Evolutionary conservation across 352 stramenopile species (phyloP), one percentile per base, ranked within the genome.

Genomic region (Globisporangium uncinulatum): DNA sequence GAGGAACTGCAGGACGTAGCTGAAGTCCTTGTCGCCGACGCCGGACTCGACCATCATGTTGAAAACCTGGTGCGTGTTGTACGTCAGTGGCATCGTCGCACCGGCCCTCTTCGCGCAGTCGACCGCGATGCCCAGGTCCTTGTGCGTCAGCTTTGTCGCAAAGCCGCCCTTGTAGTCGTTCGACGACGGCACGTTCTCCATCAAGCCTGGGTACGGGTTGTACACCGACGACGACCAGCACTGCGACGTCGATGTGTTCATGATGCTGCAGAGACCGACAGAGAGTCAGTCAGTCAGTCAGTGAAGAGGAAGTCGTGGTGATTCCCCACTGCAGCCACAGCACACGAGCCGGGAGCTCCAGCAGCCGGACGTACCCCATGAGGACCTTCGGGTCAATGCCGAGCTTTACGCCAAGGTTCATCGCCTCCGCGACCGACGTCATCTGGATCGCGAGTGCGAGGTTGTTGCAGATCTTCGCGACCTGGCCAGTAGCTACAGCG

Each of bases 381-480:
- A 99, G 75, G 6, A 98, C 76, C 60, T 87, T 89, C 8, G 95
- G 91, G 69, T 99, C 91, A 47, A 99, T 95, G 31, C 96, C 96
- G 47, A 99, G 70, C 46, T 86, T 87, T 54, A 95, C 91, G 15
- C 97, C 97, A 48, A 99, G 81, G 64, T 97, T 98, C 86, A 98
- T 96, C 19, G 95, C 97, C 66, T 99, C 97, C 7, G 86, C 86
- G 39, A 98, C 89, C 8, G 92, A 97, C 36, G 94, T 70, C 96
- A 99, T 99, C 65, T 97, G 93, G 60, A 98, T 97, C 7, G 88
- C 96, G 15, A 99, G 73, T n/a, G 94, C 83, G 44, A 99, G 65
- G 75, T 99, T 99, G 83, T 99, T 99, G 79, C 95, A 99, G 31
- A 99, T 72, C 82, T 99, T 99, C 45, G 94, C 92, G 54, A 91